Conservation (phyloP, 768 basidiomycete species). For the Rhizopogon vesiculosus region DNA sequence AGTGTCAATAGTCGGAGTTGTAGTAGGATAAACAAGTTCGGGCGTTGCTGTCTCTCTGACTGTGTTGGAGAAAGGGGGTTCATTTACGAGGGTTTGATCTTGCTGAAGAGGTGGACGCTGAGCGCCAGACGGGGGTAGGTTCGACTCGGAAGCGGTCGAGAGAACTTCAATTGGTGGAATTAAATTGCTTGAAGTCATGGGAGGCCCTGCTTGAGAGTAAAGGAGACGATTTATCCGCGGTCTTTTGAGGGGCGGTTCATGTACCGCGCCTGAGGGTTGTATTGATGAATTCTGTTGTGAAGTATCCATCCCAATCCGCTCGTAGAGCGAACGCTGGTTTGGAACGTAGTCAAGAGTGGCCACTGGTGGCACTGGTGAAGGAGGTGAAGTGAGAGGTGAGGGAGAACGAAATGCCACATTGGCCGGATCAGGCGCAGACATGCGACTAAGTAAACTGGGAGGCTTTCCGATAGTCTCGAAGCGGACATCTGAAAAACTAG, state of each 20-base stretch:
- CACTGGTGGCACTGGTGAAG: constrained; percentile 4
- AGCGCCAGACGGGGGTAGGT: not conserved
- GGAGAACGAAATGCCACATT: constrained; percentile 20
- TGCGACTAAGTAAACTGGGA: constrained; percentile 48
- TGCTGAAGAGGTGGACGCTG: not conserved
- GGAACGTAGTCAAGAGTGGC: not conserved
- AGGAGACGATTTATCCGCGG: not conserved
- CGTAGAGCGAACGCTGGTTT: not conserved
- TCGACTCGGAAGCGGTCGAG: constrained; percentile 10
- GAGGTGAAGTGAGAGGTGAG: constrained; percentile 16
- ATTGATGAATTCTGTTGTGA: not conserved
- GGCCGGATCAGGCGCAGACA: constrained; percentile 32
- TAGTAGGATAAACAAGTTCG: not conserved
- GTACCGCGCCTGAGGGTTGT: not conserved
- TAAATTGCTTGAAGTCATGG: constrained; percentile 4
- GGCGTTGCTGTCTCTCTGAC: not conserved
- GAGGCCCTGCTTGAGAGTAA: not conserved
- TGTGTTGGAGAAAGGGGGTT: not conserved
- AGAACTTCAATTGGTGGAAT: constrained; percentile 29
- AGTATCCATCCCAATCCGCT: not conserved
- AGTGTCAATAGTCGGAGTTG: not conserved
- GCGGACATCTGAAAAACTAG: constrained; percentile 36
- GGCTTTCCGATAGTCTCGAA: constrained; percentile 52
- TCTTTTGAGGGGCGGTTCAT: not conserved
- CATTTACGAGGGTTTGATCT: not conserved